Conservation (phyloP, 106 monocot species). For the Posidonia australis region DNA sequence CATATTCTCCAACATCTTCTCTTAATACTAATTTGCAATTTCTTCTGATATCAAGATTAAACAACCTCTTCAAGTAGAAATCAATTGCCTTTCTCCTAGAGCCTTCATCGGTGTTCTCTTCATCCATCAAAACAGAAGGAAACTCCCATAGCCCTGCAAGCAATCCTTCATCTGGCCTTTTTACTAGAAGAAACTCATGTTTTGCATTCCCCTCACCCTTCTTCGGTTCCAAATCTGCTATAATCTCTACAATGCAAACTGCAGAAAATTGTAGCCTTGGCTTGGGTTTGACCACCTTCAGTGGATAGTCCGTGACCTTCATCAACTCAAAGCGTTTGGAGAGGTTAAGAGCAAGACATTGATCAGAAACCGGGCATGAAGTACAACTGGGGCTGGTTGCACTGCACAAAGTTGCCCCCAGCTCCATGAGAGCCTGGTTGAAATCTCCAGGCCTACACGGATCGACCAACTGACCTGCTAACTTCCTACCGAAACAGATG, state of each 20-base stretch:
- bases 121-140: constrained; percentile 55
- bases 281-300: constrained; percentile 62
- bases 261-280: constrained; percentile 76
- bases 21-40: constrained; percentile 34
- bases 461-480: constrained; percentile 79
- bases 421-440: constrained; percentile 95
- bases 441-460: constrained; percentile 83
- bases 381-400: constrained; percentile 52
- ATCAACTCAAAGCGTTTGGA: constrained; percentile 27
- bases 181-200: constrained; percentile 54
- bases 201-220: constrained; percentile 1
- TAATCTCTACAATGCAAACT: constrained; percentile 75
- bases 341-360: constrained; percentile 55
- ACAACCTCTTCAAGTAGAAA: constrained; percentile 43
- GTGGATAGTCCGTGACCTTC: constrained; percentile 73
- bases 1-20: constrained; percentile 70
- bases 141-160: constrained; percentile 98
- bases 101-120: constrained; percentile 17
- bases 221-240: constrained; percentile 13
- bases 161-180: constrained; percentile 72
- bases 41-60: constrained; percentile 28
- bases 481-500: constrained; percentile 33
- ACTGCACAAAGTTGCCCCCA: constrained; percentile 79
- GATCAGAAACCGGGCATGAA: constrained; percentile 63
- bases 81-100: constrained; percentile 52